Base-by-base conservation (phyloP, 2,329 filamentous ascomycete genomes). In the Elsinoe necatrix region DNA sequence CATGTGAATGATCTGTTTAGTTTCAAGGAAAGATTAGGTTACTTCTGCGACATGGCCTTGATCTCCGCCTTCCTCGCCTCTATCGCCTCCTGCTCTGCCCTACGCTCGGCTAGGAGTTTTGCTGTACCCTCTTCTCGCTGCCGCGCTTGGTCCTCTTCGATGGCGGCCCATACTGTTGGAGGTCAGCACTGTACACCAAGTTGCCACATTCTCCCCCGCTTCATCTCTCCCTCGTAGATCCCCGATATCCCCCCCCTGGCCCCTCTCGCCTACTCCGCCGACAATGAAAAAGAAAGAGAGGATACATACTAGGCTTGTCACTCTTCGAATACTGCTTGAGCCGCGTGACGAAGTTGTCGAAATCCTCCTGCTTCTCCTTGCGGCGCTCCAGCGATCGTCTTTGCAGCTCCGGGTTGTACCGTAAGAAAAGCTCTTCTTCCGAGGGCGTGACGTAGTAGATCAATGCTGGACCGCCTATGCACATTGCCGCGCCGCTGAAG, bases 401-500 rank as follows among this genome's bases (percentile, higher is more conserved):
- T 68, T 93, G 87, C n/a, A 98, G 80, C 31, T 97, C 93, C 0
- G 92, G 92, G 71, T 92, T 97, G 75, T 97, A 97, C 72, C 80
- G 83, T 75, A 81, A 78, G 77, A 95, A 90, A 41, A 98, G 80
- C 74, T 97, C 90, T 72, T 96, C 93, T 64, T 96, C 90, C 11
- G 87, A 86, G 1, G 93, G 93, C 45, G 81, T 81, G 47, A 95
- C 75, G 70, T 84, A 95, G 73, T 85, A 81, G 42, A 92, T 86
- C 55, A 97, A 75, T 14, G 86, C 85, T 21, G 93, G 93, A 2
- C 93, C 93, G 54, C 93, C 93, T 59, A 96, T 78, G 66, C 83
- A 85, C 64, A 93, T 77, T 47, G 78, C 72, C 41, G 77, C 78
- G 64, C 87, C 88, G 58, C 91, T 96, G 65, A 25, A 61, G 52